Base-by-base conservation (phyloP, 2,329 filamentous ascomycete species). In the Ophiostoma ips region DNA sequence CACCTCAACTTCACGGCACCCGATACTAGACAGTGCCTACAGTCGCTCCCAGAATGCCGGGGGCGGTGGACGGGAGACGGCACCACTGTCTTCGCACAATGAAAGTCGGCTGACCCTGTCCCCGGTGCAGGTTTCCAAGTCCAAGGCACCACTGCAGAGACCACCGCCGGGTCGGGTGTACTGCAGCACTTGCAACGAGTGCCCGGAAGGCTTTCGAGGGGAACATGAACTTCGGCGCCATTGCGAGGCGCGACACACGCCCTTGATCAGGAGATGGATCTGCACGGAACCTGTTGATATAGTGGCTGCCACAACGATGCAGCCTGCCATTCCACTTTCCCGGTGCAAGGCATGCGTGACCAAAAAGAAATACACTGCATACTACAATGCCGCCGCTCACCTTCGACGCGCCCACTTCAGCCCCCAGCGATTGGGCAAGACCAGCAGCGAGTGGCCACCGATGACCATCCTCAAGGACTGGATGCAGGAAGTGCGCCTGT, bases 341-440 rank as follows among this genome's bases (percentile, higher is more conserved):
- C 75, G 84, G 58, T 95, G 89, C 75, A 94, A 94, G 66, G 78
- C 85, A 45, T 96, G 90, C 63, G 75, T 75, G 41, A 75, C 75
- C 37, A 70, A 75, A 52, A 95, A 95, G 69, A 76, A 77, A 52
- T 96, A 96, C 59, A 84, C 84, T 3, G 87, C 86, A 11, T 92
- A 95, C 67, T 95, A 96, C 67, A 95, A 96, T 60, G 89, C 88
- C 0, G 89, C 88, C 0, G 89, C 89, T 0, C 90, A 96, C 63
- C 74, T 96, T 7, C 78, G 89, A 46, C 81, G 89, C 45, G 84
- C 84, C 0, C 90, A 96, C 63, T 96, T 95, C 71, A 85, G 84
- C 15, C 72, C 76, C 71, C 57, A 77, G 62, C 69, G 73, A 9
- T 73, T 73, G 10, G 75, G 74, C 12, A 78, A 72, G 47, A 71